phyloP scores from a whole-genome alignment of 106 monocot species.

The Dactylorhiza incarnata region DNA sequence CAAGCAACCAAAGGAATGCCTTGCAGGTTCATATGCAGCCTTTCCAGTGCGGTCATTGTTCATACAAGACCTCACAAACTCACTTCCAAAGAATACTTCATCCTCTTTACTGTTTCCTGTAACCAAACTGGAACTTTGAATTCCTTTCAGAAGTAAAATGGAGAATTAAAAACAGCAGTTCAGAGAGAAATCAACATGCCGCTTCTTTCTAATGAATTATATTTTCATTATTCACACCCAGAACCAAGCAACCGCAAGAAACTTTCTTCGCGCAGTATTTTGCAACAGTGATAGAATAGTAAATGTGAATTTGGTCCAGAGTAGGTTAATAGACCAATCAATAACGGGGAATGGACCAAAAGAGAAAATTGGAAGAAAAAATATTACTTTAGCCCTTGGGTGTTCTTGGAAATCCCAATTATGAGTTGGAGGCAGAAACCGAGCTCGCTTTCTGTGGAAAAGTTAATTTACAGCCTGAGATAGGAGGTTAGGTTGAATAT shows the following conservation, averaged over 20 bases:
- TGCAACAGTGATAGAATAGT: slow-evolving; percentile 27
- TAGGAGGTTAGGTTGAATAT: too few species aligned
- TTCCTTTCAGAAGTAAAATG: background rate
- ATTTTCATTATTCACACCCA: slow-evolving; percentile 56
- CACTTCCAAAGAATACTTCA: background rate
- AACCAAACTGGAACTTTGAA: background rate
- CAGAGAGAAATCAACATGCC: slow-evolving; percentile 11
- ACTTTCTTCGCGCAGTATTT: slow-evolving; percentile 60
- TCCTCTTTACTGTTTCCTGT: background rate
- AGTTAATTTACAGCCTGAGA: too few species aligned
- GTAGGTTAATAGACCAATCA: background rate
- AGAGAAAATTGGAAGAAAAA: background rate
- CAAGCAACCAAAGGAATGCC: slow-evolving; percentile 8
- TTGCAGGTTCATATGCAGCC: background rate
- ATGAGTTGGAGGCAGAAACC: background rate
- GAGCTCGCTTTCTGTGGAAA: background rate
- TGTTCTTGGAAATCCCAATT: slow-evolving; percentile 4
- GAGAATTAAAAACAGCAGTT: background rate
- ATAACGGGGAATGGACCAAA: background rate
- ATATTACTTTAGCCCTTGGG: background rate
- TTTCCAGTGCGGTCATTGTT: background rate
- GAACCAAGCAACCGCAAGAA: slow-evolving; percentile 28
- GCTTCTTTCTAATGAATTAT: slow-evolving; percentile 41
- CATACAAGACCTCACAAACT: background rate
- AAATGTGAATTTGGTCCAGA: slow-evolving; percentile 6